These are phyloP conservation scores for Daldinia bambusicola DNA, from an alignment of 495 filamentous ascomycete species.

Conservation along the genomic window DNA sequence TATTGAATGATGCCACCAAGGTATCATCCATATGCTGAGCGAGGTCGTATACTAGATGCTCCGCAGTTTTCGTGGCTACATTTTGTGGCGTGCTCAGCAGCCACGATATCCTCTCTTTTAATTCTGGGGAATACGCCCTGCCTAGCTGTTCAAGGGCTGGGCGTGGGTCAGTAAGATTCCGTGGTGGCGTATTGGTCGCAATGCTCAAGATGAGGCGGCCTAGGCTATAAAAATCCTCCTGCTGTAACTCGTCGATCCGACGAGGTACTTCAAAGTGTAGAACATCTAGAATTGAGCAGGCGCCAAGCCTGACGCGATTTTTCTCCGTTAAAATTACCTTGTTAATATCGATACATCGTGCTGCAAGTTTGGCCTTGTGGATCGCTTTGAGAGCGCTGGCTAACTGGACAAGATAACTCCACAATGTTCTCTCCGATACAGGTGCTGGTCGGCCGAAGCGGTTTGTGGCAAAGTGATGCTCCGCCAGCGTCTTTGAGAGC, in stretches of 20 bases:
- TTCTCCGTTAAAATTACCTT: constrained; percentile 88
- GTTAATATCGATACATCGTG: constrained; percentile 80
- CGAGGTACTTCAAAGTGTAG: constrained; percentile 76
- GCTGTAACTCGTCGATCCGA: constrained; percentile 78
- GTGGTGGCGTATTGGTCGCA: constrained; percentile 68
- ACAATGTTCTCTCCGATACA: constrained; percentile 81
- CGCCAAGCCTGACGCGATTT: constrained; percentile 87
- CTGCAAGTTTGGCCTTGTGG: constrained; percentile 82
- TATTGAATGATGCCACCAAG: constrained; percentile 68
- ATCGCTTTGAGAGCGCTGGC: constrained; percentile 88
- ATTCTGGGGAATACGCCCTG: constrained; percentile 74
- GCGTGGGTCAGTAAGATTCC: constrained; percentile 65
- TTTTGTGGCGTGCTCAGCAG: constrained; percentile 69
- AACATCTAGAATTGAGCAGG: constrained; percentile 88
- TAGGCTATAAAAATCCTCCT: constrained; percentile 86
- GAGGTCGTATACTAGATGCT: constrained; percentile 79
- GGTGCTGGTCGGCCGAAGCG: constrained; percentile 55
- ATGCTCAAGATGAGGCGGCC: constrained; percentile 84
- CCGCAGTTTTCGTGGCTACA: constrained; percentile 71
- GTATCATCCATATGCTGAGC: constrained; percentile 77
- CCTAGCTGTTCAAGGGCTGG: constrained; percentile 75
- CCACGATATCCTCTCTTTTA: constrained; percentile 81
- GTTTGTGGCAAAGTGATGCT: constrained; percentile 76
- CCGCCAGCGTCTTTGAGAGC: constrained; percentile 85
- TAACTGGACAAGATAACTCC: constrained; percentile 93